Evolutionary conservation across 2,329 filamentous ascomycete genomes (phyloP).

Genomic region (Fusarium sp.): DNA sequence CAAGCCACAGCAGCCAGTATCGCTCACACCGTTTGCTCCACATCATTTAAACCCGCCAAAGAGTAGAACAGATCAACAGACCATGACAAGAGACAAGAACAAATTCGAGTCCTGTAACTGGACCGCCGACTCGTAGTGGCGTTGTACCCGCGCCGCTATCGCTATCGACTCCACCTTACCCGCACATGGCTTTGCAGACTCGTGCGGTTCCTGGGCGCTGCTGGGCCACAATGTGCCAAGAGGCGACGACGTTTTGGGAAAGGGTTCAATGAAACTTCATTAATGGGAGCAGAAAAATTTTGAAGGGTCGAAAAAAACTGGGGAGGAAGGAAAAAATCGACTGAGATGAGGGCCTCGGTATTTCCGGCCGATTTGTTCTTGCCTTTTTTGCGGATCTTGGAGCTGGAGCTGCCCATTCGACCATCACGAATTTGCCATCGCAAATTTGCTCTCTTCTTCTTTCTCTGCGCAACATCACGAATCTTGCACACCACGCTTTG

Average conservation of each 20-base stretch:
- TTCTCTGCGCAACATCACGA: conserved; percentile 22
- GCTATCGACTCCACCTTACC: conserved; percentile 42
- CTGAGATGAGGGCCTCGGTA: conserved; percentile 34
- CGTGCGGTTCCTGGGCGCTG: conserved; percentile 27
- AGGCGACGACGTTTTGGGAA: conserved; percentile 33
- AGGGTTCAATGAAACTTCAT: conserved; percentile 24
- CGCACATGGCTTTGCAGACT: conserved; percentile 43
- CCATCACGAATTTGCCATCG: conserved; percentile 43
- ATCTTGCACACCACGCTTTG: conserved; percentile 17
- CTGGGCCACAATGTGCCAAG: conserved; percentile 30
- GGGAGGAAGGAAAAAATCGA: conserved; percentile 33
- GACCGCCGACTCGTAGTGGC: conserved; percentile 28
- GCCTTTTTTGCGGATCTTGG: conserved; percentile 35
- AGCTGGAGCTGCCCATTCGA: conserved; percentile 22
- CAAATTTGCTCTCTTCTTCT: conserved; percentile 38
- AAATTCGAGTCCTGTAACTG: conserved; percentile 30
- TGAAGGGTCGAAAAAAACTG: conserved; percentile 28
- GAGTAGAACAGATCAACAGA: conserved; percentile 9
- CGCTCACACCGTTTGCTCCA: conserved; percentile 24
- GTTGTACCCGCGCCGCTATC: conserved; percentile 41
- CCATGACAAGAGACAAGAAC: conserved; percentile 5
- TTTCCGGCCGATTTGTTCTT: conserved; percentile 39
- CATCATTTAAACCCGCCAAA: not conserved
- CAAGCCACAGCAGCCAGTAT: conserved; percentile 26
- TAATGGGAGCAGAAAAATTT: conserved; percentile 4